phyloP scores from a whole-genome alignment of 306 rosid species.

The Albizia julibrissin region DNA sequence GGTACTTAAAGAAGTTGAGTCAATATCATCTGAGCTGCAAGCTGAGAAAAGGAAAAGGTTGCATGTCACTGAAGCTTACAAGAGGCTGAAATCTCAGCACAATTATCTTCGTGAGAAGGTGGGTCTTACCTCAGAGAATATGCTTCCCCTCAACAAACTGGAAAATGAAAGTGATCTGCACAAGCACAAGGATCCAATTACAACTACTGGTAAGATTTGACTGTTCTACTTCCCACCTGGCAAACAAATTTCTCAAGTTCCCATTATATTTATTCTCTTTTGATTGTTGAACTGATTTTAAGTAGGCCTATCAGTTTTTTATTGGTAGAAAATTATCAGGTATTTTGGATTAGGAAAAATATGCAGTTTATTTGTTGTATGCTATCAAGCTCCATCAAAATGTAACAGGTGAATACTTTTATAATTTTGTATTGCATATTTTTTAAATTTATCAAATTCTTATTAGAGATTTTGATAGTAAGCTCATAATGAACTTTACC shows the following conservation, averaged over 20 bases:
- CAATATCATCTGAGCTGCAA: conserved; percentile 42
- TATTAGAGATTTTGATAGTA: background rate
- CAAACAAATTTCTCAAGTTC: background rate
- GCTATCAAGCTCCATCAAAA: background rate
- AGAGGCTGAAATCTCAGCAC: conserved; percentile 72
- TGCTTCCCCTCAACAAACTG: conserved; percentile 40
- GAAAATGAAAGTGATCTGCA: conserved; percentile 44
- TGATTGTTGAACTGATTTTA: background rate
- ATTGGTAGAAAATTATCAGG: background rate
- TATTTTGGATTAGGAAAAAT: background rate
- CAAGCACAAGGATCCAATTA: conserved; percentile 37
- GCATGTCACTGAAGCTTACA: conserved; percentile 49
- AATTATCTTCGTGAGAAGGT: conserved; percentile 55
- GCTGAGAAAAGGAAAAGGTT: conserved; percentile 53
- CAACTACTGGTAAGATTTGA: conserved; percentile 53
- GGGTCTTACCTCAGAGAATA: conserved; percentile 62
- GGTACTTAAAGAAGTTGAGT: conserved; percentile 41
- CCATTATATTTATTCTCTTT: background rate
- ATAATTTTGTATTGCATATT: background rate
- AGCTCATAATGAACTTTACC: background rate
- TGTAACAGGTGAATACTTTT: background rate
- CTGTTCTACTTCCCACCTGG: background rate
- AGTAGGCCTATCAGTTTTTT: background rate
- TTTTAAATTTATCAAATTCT: background rate
- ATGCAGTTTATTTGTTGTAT: background rate